Evolutionary conservation across 2,329 filamentous ascomycete species (phyloP), one percentile per base, ranked within the genome.

Genomic region (Botrytis tulipae): DNA sequence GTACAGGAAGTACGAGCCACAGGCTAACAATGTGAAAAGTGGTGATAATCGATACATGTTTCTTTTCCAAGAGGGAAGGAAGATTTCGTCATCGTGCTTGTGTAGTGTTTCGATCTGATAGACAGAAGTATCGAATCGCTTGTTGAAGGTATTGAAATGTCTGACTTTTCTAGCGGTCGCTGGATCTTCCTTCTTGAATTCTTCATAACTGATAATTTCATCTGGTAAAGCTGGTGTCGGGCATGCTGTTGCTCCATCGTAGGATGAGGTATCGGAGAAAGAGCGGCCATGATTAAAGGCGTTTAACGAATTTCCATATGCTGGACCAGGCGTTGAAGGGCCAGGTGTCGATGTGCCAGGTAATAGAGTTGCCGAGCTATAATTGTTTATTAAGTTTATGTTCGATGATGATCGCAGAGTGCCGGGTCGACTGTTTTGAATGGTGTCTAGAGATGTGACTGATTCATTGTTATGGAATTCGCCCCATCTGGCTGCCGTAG

Each of bases 1-100:
- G 75, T 89, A 89, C 73, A 80, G 82, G 82, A 78, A 77, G 51
- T 78, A 78, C 9, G 77, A 62, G 16, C 46, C 72, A 20, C 74
- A 71, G 51, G 76, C 74, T 6, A 78, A 35, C 9, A 78, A 71
- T 4, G 77, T 78, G 65, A 77, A 76, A 1, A 78, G 54, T 14
- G 77, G 77, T 35, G 77, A 78, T 3, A 78, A 59, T 16, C 77
- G 73, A 67, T 77, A 77, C 25, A 78, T 46, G 14, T 42, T 69
- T 48, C 76, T 73, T 63, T 77, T 76, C 76, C 75, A 78, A 25
- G 71, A 72, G 3, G 69, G 22, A 1, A 78, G 72, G 18, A 77
- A 70, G 8, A 74, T 74, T 16, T 74, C 76, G 74, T 78, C 76
- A 25, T 78, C 77, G 29, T 77, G 66, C 37, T 74, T 72, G 66